Evolutionary conservation across 495 filamentous ascomycete species (phyloP).

Genomic region (Penicillium nucicola): DNA sequence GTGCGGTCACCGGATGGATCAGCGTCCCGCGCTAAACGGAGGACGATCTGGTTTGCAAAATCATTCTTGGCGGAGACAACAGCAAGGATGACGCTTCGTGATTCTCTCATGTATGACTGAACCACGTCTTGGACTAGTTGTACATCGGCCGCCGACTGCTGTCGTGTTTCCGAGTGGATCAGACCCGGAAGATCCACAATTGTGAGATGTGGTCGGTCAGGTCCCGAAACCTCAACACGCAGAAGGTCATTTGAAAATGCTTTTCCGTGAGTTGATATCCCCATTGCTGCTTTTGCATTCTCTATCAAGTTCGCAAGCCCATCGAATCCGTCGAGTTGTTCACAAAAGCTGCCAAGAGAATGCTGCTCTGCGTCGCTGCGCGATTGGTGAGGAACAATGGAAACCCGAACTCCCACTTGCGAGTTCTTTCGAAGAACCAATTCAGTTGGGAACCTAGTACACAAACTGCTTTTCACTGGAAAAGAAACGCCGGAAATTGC

Average conservation of each 20-base stretch:
- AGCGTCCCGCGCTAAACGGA: conserved; percentile 40
- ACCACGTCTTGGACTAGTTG: conserved; percentile 43
- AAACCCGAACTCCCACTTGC: conserved; percentile 25
- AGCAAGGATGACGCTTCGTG: conserved; percentile 50
- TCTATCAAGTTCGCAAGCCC: conserved; percentile 42
- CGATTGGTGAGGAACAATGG: conserved; percentile 32
- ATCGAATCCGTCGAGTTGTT: conserved; percentile 30
- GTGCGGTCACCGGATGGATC: conserved; percentile 44
- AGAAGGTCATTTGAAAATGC: conserved; percentile 49
- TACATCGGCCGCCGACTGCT: conserved; percentile 45
- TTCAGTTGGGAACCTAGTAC: conserved; percentile 58
- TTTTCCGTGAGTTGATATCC: conserved; percentile 34
- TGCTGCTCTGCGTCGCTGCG: conserved; percentile 22
- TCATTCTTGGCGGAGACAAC: conserved; percentile 52
- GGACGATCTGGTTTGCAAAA: conserved; percentile 45
- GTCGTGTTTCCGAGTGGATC: conserved; percentile 44
- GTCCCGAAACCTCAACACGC: conserved; percentile 51
- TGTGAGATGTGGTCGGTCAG: conserved; percentile 50
- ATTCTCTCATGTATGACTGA: conserved; percentile 48
- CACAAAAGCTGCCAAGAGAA: conserved; percentile 27
- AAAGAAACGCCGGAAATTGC: conserved; percentile 63
- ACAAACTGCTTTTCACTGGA: conserved; percentile 48
- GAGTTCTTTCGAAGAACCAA: conserved; percentile 47
- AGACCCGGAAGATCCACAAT: conserved; percentile 56
- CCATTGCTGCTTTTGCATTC: conserved; percentile 51